Conservation (phyloP, 2,329 filamentous ascomycete species). For the Corynespora cassiicola region DNA sequence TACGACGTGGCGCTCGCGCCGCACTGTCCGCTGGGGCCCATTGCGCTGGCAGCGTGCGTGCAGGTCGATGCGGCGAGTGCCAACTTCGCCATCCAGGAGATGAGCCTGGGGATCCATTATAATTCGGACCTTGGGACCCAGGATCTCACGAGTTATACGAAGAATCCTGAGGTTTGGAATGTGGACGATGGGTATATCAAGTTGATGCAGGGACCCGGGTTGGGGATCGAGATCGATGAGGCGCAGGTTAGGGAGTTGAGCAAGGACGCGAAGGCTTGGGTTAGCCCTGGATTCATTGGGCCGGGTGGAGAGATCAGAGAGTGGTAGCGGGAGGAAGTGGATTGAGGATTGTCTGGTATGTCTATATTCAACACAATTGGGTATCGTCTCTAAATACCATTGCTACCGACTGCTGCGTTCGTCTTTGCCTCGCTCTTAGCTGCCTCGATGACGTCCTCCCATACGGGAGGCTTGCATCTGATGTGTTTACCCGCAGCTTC, state of each 20-base stretch:
- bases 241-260: constrained; percentile 67
- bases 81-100: constrained; percentile 77
- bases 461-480: too few relatives aligned
- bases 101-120: constrained; percentile 82
- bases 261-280: constrained; percentile 68
- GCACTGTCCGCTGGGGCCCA: constrained; percentile 75
- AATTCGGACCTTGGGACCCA: constrained; percentile 60
- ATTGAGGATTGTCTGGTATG: too few relatives aligned
- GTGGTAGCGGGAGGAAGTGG: too few relatives aligned
- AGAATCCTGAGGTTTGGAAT: constrained; percentile 69
- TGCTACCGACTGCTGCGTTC: too few relatives aligned
- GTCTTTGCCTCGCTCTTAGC: too few relatives aligned
- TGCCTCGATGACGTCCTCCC: too few relatives aligned
- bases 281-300: constrained; percentile 70
- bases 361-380: too few relatives aligned
- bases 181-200: constrained; percentile 72
- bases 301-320: constrained; percentile 71
- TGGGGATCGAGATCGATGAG: constrained; percentile 75
- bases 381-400: too few relatives aligned
- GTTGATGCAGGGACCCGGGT: constrained; percentile 64
- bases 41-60: constrained; percentile 73
- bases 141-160: constrained; percentile 65
- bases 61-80: constrained; percentile 67
- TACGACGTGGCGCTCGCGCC: constrained; percentile 78
- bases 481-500: too few relatives aligned